A percentile compares a stretch with the other conserved stretches of the same genome.
These are phyloP conservation scores for Tetragonia tetragonoides DNA, from an alignment of 148 eudicot genomes.

Conservation along the genomic window DNA sequence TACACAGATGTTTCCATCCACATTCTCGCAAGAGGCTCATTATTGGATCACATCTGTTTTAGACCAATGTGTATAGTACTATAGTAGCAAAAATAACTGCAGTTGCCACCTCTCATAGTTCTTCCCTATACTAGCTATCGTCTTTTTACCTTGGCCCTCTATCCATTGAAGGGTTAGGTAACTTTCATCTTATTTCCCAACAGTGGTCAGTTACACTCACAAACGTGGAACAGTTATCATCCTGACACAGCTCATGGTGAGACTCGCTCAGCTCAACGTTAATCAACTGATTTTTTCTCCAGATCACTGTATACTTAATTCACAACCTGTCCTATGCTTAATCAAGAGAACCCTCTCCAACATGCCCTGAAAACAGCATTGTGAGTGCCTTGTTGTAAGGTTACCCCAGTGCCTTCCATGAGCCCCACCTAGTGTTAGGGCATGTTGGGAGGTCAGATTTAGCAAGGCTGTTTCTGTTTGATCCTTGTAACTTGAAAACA, in stretches of 20 bases:
- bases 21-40: not conserved
- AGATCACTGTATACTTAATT: not conserved
- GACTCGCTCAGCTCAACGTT: not conserved
- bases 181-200: not conserved
- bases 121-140: not conserved
- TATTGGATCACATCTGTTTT: too few species aligned
- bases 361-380: too few species aligned
- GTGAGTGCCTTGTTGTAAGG: too few species aligned
- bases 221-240: not conserved
- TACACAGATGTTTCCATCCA: not conserved
- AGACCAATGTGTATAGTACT: too few species aligned
- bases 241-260: not conserved
- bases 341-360: too few species aligned
- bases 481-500: too few species aligned
- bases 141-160: not conserved
- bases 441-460: too few species aligned
- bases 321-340: too few species aligned
- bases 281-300: not conserved
- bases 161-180: not conserved
- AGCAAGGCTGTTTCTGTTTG: too few species aligned
- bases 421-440: too few species aligned
- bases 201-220: not conserved
- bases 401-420: too few species aligned
- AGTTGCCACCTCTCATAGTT: not conserved
- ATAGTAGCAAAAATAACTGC: too few species aligned